These are phyloP conservation scores for Coemansia sp. DNA, from an alignment of 192 early-diverging fungal species.

Conservation along the genomic window DNA sequence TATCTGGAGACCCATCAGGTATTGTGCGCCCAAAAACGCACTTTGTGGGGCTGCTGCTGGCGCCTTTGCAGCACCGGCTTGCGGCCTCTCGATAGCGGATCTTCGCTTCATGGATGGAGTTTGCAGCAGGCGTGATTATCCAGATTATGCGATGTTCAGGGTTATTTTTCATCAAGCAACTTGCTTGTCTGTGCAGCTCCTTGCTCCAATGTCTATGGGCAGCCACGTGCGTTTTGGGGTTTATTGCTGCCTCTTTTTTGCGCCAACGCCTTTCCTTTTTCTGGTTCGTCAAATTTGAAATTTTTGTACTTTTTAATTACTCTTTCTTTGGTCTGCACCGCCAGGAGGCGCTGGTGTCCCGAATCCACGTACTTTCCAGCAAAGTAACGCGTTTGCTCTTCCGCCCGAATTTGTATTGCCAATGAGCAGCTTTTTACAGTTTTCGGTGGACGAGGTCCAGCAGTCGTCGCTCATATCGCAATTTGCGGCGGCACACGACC, in stretches of 20 bases:
- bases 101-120: neutral
- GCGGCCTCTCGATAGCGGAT: neutral
- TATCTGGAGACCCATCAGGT: constrained; percentile 72
- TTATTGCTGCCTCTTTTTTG: neutral
- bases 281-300: too few species aligned
- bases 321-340: too few species aligned
- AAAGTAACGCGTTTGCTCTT: too few species aligned
- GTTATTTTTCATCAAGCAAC: too few species aligned
- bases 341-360: too few species aligned
- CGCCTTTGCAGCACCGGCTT: neutral
- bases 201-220: neutral
- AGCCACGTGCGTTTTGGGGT: constrained; percentile 1
- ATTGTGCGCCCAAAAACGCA: constrained; percentile 68
- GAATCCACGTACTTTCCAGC: too few species aligned
- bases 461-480: constrained; percentile 23
- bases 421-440: constrained; percentile 20
- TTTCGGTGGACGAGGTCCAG: constrained; percentile 25
- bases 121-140: neutral
- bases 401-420: too few species aligned
- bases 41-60: neutral
- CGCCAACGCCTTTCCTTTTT: neutral
- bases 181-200: neutral
- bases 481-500: constrained; percentile 13
- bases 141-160: too few species aligned
- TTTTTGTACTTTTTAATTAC: neutral